These are phyloP conservation scores for Spinacia oleracea DNA, from an alignment of 179 eudicot genomes.

Conservation along the genomic window DNA sequence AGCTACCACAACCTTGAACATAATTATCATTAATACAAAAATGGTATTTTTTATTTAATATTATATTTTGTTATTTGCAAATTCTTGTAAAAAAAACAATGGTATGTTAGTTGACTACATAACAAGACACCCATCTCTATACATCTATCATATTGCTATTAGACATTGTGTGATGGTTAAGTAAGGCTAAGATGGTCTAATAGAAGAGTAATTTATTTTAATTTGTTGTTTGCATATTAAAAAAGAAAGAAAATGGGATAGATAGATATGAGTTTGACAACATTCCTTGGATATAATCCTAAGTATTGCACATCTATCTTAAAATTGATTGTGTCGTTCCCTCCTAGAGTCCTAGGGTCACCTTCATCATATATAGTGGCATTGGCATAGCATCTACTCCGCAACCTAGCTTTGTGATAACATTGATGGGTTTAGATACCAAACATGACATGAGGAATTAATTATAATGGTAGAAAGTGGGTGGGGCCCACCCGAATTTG, in stretches of 20 bases:
- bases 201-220: too few relatives aligned
- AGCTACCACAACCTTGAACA: too few relatives aligned
- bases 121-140: too few relatives aligned
- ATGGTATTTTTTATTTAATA: too few relatives aligned
- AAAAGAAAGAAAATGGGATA: neutral
- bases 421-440: neutral
- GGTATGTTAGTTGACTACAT: too few relatives aligned
- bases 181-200: too few relatives aligned
- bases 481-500: neutral
- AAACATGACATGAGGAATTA: slow-evolving; percentile 17
- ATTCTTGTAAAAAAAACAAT: too few relatives aligned
- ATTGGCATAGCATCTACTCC: neutral
- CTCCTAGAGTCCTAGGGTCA: neutral
- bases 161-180: too few relatives aligned
- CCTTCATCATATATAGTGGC: neutral
- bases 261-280: neutral
- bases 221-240: too few relatives aligned
- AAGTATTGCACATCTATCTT: neutral
- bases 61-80: too few relatives aligned
- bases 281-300: slow-evolving; percentile 1
- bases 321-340: slow-evolving; percentile 1
- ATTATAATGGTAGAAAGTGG: neutral
- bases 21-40: too few relatives aligned
- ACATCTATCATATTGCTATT: too few relatives aligned
- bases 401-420: neutral